These are phyloP conservation scores for Adiantum capillusveneris DNA, from an alignment of 75 land plant genomes.

Conservation along the genomic window DNA sequence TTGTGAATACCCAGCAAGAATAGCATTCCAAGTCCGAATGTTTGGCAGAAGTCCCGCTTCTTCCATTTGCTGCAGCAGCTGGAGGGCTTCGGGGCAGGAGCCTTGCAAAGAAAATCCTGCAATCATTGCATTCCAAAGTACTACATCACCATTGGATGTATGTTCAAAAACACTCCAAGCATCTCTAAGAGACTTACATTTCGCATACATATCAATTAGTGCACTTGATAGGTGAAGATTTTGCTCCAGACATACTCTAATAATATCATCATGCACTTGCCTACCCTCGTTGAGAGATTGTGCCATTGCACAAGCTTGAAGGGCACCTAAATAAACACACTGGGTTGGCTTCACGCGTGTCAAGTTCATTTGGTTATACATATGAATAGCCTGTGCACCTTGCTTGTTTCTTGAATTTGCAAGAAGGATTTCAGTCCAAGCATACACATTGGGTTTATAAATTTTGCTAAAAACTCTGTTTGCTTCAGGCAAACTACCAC, in stretches of 20 bases:
- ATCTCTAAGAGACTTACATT: too few relatives aligned
- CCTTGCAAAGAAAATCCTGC: too few relatives aligned
- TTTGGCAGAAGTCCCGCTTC: too few relatives aligned
- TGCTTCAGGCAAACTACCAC: not conserved
- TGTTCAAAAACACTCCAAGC: too few relatives aligned
- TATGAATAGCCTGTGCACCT: not conserved
- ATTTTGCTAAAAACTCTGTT: slow-evolving; percentile 3
- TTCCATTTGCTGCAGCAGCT: too few relatives aligned
- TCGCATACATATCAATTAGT: not conserved
- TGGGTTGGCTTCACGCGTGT: not conserved
- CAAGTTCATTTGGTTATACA: not conserved
- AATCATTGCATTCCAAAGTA: too few relatives aligned
- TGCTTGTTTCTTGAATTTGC: not conserved
- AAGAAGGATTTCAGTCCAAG: slow-evolving; percentile 4
- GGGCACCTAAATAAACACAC: not conserved
- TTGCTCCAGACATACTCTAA: not conserved
- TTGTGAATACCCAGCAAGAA: too few relatives aligned
- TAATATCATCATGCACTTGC: not conserved
- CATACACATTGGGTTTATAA: slow-evolving; percentile 1
- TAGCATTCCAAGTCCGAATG: too few relatives aligned
- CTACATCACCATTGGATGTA: too few relatives aligned
- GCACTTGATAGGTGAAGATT: not conserved
- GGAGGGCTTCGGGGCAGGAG: too few relatives aligned
- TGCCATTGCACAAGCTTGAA: slow-evolving; percentile 4
- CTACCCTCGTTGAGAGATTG: not conserved